Conservation (phyloP, 2,329 filamentous ascomycete genomes). For the Aspergillus carbonarius region DNA sequence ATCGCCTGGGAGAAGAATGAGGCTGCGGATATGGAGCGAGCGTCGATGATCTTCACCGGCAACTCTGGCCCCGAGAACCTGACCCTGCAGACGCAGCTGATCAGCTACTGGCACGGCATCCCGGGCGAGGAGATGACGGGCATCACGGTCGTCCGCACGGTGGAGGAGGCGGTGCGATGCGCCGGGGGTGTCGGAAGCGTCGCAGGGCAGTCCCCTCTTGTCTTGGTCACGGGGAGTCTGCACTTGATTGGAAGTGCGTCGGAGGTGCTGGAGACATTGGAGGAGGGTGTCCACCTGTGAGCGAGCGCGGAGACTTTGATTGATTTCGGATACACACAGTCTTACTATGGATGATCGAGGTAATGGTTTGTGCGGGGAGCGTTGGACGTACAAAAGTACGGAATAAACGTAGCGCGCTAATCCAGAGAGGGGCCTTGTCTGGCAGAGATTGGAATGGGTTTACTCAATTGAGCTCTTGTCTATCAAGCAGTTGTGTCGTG, state of each 20-base stretch:
- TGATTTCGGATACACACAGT: neutral
- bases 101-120: neutral
- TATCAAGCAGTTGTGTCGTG: too few species aligned
- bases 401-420: too few species aligned
- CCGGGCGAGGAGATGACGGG: neutral
- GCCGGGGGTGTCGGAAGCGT: neutral
- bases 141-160: neutral
- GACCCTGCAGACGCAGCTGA: neutral
- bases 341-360: neutral
- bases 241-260: neutral
- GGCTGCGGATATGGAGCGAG: neutral
- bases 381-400: neutral
- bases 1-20: neutral
- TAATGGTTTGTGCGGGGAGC: neutral
- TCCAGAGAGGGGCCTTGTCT: too few species aligned
- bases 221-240: neutral
- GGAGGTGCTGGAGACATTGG: neutral
- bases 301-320: neutral
- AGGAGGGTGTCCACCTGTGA: neutral
- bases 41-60: neutral
- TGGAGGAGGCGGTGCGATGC: neutral
- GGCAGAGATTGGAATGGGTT: too few species aligned
- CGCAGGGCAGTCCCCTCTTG: neutral
- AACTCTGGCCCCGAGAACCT: neutral
- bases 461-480: too few species aligned